Base-by-base conservation (phyloP, 2,329 filamentous ascomycete genomes). In the Sporothrix pallida region DNA sequence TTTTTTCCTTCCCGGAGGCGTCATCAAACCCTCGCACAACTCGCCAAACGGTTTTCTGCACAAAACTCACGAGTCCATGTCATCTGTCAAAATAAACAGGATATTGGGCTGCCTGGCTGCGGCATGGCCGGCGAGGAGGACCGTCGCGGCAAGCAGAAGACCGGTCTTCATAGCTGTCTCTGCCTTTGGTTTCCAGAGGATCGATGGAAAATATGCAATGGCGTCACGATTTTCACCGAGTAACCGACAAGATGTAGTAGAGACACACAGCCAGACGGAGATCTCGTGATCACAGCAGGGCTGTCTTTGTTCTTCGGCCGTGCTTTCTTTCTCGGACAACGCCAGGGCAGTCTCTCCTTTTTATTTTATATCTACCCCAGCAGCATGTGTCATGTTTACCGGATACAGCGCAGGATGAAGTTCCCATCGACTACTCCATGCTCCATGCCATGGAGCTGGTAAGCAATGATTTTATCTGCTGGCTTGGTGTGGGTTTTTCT, bases 21-120 rank as follows among this genome's bases (percentile, higher is more conserved):
- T 46, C 37, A 65, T 65, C 37, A 44, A 37, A 12, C 37, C 17
- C 6, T 65, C 37, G 37, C 60, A 31, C 60, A 65, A 44, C 60
- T 65, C 60, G 60, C 37, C n/a, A 44, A 23, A 23, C 23, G 15
- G 60, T 13, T 10, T 44, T n/a, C 23, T 65, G 60, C 9, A 6
- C 10, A 44, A 65, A 65, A 65, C 60, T 65, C 60, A 23, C 60
- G 42, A 54, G 65, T 69, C 65, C 65, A 54, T 69, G 48, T 54
- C 48, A 54, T 69, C 65, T 8, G 65, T 54, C 12, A 44, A 48
- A 26, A 56, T 58, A 17, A 44, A 70, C 31, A 70, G 15, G 15
- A 44, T 44, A n/a, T 46, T 69, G 46, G 67, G 48, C 50, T 58
- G 67, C n/a, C 44, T 46, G 50, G 67, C 67, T 31, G 13, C 46